Evolutionary conservation across 805 yeast species (phyloP).

Genomic region (Yamadazyma scolyti): DNA sequence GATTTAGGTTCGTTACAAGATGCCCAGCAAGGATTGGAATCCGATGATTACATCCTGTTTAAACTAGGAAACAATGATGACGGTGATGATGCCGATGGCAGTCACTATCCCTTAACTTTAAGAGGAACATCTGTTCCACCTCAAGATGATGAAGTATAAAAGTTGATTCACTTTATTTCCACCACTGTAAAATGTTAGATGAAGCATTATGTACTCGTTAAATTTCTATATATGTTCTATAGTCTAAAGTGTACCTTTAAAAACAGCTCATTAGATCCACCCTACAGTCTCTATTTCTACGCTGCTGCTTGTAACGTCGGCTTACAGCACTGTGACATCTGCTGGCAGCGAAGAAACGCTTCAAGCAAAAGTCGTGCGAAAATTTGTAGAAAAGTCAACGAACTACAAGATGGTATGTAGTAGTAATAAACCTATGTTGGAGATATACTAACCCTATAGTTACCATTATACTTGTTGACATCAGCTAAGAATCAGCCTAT

Average conservation of each 20-base stretch:
- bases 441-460: constrained; percentile 43
- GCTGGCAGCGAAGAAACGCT: no score
- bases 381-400: no score
- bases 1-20: constrained; percentile 96
- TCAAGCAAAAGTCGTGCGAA: no score
- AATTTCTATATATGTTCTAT: no score
- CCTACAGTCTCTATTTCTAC: no score
- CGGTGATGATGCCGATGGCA: constrained; percentile 31
- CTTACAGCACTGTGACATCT: no score
- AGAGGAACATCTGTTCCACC: constrained; percentile 49
- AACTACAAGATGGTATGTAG: constrained; percentile 1
- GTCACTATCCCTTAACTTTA: constrained; percentile 44
- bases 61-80: constrained; percentile 39
- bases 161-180: no score
- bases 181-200: no score
- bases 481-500: constrained; percentile 88
- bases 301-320: no score
- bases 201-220: no score
- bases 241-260: no score
- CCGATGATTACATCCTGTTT: constrained; percentile 70
- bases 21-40: constrained; percentile 57
- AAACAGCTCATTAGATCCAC: no score
- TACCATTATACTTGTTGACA: constrained; percentile 86
- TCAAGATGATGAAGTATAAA: constrained; percentile 14
- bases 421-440: not conserved